Evolutionary conservation across 1,284 basidiomycete species (phyloP), one percentile per base, ranked within the genome.

Genomic region (Melampsora larici-populina): DNA sequence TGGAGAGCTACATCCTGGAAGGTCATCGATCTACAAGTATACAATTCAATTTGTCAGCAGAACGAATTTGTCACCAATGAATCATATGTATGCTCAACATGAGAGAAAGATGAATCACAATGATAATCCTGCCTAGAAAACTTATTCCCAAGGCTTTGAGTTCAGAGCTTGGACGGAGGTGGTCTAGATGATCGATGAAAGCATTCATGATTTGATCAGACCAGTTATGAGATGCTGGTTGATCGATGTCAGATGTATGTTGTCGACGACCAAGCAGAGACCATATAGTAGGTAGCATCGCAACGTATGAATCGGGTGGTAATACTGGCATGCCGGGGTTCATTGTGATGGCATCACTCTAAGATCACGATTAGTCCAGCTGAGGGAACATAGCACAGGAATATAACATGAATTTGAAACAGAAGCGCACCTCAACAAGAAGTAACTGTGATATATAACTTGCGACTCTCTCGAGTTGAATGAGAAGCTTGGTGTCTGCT

Each of bases 221-320:
- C 75, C 67, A 70, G 40, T 26, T 55, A n/a, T 9, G 24, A 43
- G 40, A 26, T 1, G 46, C 49, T 26, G 60, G 26, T 31, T 48
- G 51, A 26, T 55, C 43, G 43, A 40, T 36, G 13, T 36, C 60
- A 17, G 55, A 29, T 76, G 78, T 51, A 68, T 60, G 40, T 26
- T 67, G 40, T 36, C 63, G 40, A 36, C 66, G 40, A 58, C 68
- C 26, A 70, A 94, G 82, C 64, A 97, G 85, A 33, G 90, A 88
- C 92, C 93, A 96, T 63, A 96, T 87, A 1, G 92, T 91, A 1
- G 93, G 92, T 26, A 94, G 85, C 40, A 95, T 86, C 1, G 89
- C 87, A 2, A 84, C 81, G 84, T 94, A 96, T 17, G 89, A 86
- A n/a, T 86, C 82, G 0, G 89, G 84, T 15, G 88, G 87, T 68